Evolutionary conservation across 1,284 basidiomycete species (phyloP).

Genomic region (Heterobasidion irregulare): DNA sequence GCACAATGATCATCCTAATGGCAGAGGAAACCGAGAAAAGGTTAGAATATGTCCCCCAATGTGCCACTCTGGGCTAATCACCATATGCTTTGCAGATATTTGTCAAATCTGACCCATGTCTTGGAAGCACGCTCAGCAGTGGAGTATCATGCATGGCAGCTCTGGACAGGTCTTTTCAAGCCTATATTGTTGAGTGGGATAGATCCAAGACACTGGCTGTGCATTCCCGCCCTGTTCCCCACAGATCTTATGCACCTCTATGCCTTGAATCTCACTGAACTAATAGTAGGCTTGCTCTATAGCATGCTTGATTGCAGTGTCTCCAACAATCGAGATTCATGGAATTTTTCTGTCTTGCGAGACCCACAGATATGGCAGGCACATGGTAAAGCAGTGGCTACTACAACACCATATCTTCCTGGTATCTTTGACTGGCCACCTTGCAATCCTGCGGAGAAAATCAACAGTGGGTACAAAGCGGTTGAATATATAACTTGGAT

Average conservation of each 20-base stretch:
- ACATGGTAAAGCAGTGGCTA: no score
- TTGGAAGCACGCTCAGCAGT: background rate
- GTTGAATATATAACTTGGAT: conserved; percentile 18
- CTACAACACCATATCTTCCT: no score
- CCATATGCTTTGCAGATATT: no score
- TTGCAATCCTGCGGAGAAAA: no score
- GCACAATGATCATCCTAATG: no score
- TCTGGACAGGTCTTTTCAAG: conserved; percentile 16
- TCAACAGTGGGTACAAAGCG: conserved; percentile 23
- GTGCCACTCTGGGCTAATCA: no score
- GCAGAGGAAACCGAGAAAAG: no score
- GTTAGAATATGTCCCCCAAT: no score
- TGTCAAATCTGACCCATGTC: no score
- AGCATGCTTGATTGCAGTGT: conserved; percentile 17
- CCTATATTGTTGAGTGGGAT: conserved; percentile 14
- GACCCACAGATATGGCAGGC: no score
- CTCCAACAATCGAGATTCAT: conserved; percentile 16
- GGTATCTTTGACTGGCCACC: no score
- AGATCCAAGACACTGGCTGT: conserved; percentile 6
- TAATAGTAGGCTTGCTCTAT: conserved; percentile 22
- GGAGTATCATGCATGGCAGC: conserved; percentile 1
- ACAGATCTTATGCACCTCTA: conserved; percentile 30
- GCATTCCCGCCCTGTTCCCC: conserved; percentile 20
- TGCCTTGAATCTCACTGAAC: conserved; percentile 19
- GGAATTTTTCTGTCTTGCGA: conserved; percentile 23